Base-by-base conservation (phyloP, 345 rosid species). In the Erodium maritimum region DNA sequence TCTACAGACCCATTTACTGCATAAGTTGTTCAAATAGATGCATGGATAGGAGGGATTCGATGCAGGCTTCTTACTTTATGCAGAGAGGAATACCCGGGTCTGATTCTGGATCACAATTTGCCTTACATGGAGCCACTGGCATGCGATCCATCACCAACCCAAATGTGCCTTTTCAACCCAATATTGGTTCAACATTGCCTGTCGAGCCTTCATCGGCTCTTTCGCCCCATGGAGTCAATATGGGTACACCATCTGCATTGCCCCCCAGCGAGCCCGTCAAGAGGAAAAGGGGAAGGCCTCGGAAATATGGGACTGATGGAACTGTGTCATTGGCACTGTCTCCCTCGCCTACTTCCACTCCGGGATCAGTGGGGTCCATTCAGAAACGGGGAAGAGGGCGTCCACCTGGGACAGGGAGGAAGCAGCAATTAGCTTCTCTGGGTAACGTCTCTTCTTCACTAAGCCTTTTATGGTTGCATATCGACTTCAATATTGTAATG, bases 11-110 rank as follows among this genome's bases (percentile, higher is more conserved):
- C 37, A 29, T 29, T 29, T 29, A 29, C 37, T 29, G 37, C 37
- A 29, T 29, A 29, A 29, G 37, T 29, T 6, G 64, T 65, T 34
- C 48, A 66, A 66, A 82, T 86, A 72, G 78, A 82, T 85, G 99
- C 81, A 91, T 93, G 99, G 99, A 93, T 81, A 84, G 85, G 79
- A 82, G 95, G 73, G 97, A 88, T 66, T 67, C 88, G 61, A 84
- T 91, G 82, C 62, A 87, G 23, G 83, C 93, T 61, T 73, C 96
- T 63, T 89, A 81, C 79, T 88, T 79, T 69, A 73, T 84, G 69
- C 96, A 83, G 58, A 78, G 95, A 72, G 95, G 96, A 55, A 77
- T 84, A 69, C 18, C 79, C 61, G 82, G 82, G 52, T 58, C 86
- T 7, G 95, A 79, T 64, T 66, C 91, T 21, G 91, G 79, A 59